Percentiles rank a stretch among this genome's conserved stretches.
Evolutionary conservation across 306 rosid species (phyloP).

Genomic region (Cyamopsis tetragonoloba): DNA sequence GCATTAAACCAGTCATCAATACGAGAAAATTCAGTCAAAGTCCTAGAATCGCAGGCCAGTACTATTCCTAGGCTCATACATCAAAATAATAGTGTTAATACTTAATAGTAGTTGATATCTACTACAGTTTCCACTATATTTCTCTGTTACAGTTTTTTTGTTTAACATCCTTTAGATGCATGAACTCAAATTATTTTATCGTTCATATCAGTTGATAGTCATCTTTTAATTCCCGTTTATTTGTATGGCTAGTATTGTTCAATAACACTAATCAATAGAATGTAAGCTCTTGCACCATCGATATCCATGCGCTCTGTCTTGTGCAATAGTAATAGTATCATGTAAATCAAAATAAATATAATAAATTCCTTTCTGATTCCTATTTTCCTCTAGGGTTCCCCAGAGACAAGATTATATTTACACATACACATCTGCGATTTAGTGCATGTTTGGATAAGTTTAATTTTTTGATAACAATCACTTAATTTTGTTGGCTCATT

Average conservation of each 20-base stretch:
- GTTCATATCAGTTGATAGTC: not conserved
- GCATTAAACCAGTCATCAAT: slow-evolving; percentile 25
- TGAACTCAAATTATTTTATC: not conserved
- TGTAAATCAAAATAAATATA: not conserved
- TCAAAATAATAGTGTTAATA: not conserved
- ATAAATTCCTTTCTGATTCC: not conserved
- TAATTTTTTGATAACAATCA: too few species aligned
- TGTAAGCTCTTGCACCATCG: not conserved
- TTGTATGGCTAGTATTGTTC: not conserved
- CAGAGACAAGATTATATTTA: slow-evolving; percentile 8
- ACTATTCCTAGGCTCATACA: not conserved
- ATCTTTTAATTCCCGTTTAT: not conserved
- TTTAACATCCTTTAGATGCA: not conserved
- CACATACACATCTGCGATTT: not conserved
- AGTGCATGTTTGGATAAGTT: too few species aligned
- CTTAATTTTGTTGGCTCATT: too few species aligned
- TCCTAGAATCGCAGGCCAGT: not conserved
- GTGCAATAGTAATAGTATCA: not conserved
- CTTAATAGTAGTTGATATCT: not conserved
- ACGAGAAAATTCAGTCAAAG: slow-evolving; percentile 8
- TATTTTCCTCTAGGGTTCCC: not conserved
- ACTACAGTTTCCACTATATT: not conserved
- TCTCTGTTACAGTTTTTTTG: too few species aligned
- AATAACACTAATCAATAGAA: not conserved
- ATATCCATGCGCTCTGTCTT: not conserved